phyloP scores from a whole-genome alignment of 305 asterid species.

The Lippia alba region DNA sequence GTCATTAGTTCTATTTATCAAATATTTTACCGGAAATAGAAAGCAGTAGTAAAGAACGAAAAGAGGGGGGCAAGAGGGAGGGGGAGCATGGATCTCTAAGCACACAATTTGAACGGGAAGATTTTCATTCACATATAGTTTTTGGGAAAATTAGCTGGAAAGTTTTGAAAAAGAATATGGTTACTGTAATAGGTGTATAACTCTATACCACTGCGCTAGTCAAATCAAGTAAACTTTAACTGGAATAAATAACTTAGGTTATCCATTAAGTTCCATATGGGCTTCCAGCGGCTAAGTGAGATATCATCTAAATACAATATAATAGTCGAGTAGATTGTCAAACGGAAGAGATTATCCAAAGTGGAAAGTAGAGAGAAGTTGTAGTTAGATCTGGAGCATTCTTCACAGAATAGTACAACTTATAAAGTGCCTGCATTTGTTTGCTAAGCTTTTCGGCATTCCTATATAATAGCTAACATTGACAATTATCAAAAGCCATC shows the following conservation, averaged over 20 bases:
- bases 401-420: neutral
- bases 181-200: neutral
- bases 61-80: too few species aligned
- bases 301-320: too few species aligned
- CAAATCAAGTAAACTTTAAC: neutral
- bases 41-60: neutral
- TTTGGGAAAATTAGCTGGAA: neutral
- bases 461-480: neutral
- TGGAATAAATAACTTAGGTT: neutral
- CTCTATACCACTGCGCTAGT: too few species aligned
- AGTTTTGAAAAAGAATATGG: neutral
- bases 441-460: neutral
- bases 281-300: too few species aligned
- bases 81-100: neutral
- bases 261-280: too few species aligned
- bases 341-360: too few species aligned
- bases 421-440: neutral
- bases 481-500: neutral
- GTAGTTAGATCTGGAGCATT: neutral
- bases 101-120: neutral
- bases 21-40: neutral
- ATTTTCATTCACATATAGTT: neutral
- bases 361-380: too few species aligned
- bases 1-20: neutral
- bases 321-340: too few species aligned